Evolutionary conservation across 371 early-diverging fungal species (phyloP).

Genomic region (Zancudomyces culisetae): DNA sequence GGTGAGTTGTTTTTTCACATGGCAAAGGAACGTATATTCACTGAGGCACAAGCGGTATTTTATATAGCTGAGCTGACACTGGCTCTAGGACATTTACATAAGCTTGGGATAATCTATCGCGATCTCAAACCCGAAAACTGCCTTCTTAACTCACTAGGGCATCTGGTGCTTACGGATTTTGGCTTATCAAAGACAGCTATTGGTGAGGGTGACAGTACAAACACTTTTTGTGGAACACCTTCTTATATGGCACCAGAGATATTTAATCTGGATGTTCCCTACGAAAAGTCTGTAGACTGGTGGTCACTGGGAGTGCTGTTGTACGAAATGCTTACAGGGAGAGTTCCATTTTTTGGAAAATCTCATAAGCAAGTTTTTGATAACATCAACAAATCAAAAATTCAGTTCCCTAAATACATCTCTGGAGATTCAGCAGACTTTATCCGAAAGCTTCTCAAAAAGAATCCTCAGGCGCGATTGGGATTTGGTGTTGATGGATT

Average conservation of each 20-base stretch:
- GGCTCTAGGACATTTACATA: slow-evolving; percentile 71
- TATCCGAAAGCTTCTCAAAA: slow-evolving; percentile 62
- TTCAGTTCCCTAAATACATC: slow-evolving; percentile 21
- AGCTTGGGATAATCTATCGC: slow-evolving; percentile 71
- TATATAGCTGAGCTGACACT: slow-evolving; percentile 81
- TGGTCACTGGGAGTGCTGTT: slow-evolving; percentile 93
- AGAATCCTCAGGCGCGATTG: slow-evolving; percentile 71
- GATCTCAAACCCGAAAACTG: slow-evolving; percentile 77
- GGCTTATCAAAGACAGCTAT: slow-evolving; percentile 59
- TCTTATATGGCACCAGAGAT: slow-evolving; percentile 90
- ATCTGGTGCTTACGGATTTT: slow-evolving; percentile 72
- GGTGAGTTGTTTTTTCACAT: slow-evolving; percentile 97
- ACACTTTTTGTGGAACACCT: slow-evolving; percentile 90
- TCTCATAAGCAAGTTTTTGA: slow-evolving; percentile 80
- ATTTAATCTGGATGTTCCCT: slow-evolving; percentile 51
- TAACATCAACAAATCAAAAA: slow-evolving; percentile 57
- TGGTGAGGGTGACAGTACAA: slow-evolving; percentile 52
- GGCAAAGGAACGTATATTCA: slow-evolving; percentile 41
- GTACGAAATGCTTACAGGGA: slow-evolving; percentile 65
- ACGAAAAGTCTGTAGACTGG: slow-evolving; percentile 84
- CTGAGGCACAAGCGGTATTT: slow-evolving; percentile 49
- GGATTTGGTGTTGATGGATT: slow-evolving; percentile 55
- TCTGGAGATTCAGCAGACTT: slow-evolving; percentile 76
- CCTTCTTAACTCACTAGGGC: slow-evolving; percentile 48
- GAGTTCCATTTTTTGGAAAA: slow-evolving; percentile 92